Conservation (phyloP, 306 rosid species). For the Acacia confusa region DNA sequence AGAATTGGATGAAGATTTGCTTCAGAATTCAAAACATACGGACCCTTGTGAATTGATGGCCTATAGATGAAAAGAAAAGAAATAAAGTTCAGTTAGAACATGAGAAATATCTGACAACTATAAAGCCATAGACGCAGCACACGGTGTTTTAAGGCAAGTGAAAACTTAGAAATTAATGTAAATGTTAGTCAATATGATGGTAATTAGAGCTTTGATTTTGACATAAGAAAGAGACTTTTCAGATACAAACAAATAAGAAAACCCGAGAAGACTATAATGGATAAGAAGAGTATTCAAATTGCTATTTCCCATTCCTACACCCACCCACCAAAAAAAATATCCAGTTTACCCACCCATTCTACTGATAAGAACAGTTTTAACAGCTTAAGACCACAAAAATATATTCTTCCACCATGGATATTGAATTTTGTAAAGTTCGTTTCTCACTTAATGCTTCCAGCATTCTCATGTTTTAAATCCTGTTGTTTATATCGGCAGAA, state of each 20-base stretch:
- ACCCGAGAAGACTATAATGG: conserved; percentile 47
- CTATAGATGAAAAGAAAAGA: conserved; percentile 67
- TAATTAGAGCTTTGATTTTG: conserved; percentile 55
- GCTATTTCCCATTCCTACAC: conserved; percentile 32
- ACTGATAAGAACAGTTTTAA: conserved; percentile 52
- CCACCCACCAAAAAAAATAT: conserved; percentile 30
- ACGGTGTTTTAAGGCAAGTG: conserved; percentile 36
- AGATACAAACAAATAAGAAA: conserved; percentile 52
- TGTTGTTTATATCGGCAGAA: background rate
- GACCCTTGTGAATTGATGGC: conserved; percentile 69
- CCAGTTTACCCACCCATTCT: conserved; percentile 40
- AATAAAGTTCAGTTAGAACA: conserved; percentile 62
- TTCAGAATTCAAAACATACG: conserved; percentile 48
- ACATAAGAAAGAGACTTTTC: conserved; percentile 58
- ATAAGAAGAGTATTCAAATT: conserved; percentile 42
- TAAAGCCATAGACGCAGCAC: conserved; percentile 53
- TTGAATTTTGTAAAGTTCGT: conserved; percentile 27
- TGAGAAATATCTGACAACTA: conserved; percentile 81
- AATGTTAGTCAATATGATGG: conserved; percentile 48
- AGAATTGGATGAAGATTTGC: conserved; percentile 57
- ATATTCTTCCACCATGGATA: conserved; percentile 31
- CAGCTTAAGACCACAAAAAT: conserved; percentile 55
- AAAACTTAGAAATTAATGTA: conserved; percentile 32
- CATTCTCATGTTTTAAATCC: conserved; percentile 15
- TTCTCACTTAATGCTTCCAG: conserved; percentile 28